phyloP scores from a whole-genome alignment of 1,284 basidiomycete genomes.

The Wolfiporia cocos region DNA sequence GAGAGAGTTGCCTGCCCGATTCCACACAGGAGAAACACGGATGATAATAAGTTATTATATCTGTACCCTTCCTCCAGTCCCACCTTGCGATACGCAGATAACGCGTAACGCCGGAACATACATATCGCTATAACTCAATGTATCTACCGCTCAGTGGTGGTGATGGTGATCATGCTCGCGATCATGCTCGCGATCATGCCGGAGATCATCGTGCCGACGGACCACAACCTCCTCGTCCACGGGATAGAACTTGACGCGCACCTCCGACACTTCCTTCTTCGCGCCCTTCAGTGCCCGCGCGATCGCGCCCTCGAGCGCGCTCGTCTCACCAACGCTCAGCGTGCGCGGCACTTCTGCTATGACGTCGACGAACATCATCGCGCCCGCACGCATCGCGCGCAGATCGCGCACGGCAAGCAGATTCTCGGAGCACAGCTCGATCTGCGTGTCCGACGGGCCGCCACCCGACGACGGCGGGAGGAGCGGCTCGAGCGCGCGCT shows the following conservation, averaged over 20 bases:
- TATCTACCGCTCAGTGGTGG: background rate
- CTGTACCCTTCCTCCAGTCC: too few species aligned
- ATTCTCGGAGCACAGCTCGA: slow-evolving; percentile 8
- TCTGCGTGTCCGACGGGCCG: slow-evolving; percentile 21
- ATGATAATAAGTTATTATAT: too few species aligned
- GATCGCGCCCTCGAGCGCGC: slow-evolving; percentile 60
- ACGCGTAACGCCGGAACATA: too few species aligned
- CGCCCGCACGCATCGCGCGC: slow-evolving; percentile 75
- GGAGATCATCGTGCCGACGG: background rate
- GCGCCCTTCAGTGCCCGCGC: slow-evolving; percentile 51
- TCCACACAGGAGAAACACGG: too few species aligned
- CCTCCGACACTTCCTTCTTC: slow-evolving; percentile 74
- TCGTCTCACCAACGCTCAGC: slow-evolving; percentile 55
- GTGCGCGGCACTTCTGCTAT: slow-evolving; percentile 59
- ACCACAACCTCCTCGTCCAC: slow-evolving; percentile 14
- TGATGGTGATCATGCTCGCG: background rate
- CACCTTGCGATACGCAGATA: too few species aligned
- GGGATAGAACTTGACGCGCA: slow-evolving; percentile 69
- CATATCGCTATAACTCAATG: too few species aligned
- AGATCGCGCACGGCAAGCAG: slow-evolving; percentile 54
- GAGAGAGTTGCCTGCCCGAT: too few species aligned
- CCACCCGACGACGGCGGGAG: slow-evolving; percentile 27
- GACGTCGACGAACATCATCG: slow-evolving; percentile 69
- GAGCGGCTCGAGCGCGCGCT: slow-evolving; percentile 48
- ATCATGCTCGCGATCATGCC: background rate